phyloP scores from a whole-genome alignment of 352 stramenopile species.

The Phytophthora chlamydospora region DNA sequence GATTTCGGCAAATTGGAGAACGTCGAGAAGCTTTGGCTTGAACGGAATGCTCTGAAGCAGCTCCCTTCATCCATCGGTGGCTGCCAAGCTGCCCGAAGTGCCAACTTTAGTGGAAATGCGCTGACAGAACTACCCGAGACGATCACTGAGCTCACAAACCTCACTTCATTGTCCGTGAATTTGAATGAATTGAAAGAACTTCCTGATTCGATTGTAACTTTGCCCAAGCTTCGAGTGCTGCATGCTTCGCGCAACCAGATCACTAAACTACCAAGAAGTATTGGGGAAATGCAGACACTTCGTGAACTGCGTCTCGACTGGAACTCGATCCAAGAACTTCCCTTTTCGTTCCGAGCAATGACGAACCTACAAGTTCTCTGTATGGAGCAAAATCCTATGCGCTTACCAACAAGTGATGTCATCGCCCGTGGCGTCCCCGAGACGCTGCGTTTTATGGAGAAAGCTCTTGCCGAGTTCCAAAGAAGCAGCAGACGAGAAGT shows the following conservation, averaged over 20 bases:
- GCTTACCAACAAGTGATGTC: conserved; percentile 52
- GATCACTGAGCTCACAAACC: conserved; percentile 45
- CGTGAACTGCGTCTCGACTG: conserved; percentile 65
- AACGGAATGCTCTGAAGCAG: conserved; percentile 53
- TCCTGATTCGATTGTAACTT: conserved; percentile 41
- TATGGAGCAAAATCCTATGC: conserved; percentile 71
- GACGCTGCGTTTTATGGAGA: conserved; percentile 64
- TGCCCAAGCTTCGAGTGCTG: conserved; percentile 44
- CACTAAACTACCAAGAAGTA: conserved; percentile 45
- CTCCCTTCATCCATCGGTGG: conserved; percentile 53
- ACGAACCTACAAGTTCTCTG: conserved; percentile 40
- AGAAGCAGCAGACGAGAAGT: conserved; percentile 49
- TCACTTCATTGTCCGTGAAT: conserved; percentile 57
- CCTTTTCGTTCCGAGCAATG: conserved; percentile 60
- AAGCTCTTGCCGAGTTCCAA: conserved; percentile 53
- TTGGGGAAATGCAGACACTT: conserved; percentile 54
- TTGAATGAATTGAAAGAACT: conserved; percentile 57
- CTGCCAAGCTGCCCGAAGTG: conserved; percentile 34
- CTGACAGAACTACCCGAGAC: conserved; percentile 42
- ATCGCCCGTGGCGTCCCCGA: conserved; percentile 50
- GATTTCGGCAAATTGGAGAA: conserved; percentile 43
- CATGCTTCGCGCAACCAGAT: conserved; percentile 60
- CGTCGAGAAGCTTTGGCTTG: conserved; percentile 55
- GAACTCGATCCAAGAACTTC: conserved; percentile 67
- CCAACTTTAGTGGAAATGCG: conserved; percentile 56